A percentile compares a stretch with the other conserved stretches of the same genome.
These are phyloP conservation scores for Echium plantagineum DNA, from an alignment of 257 asterid genomes.

Conservation along the genomic window DNA sequence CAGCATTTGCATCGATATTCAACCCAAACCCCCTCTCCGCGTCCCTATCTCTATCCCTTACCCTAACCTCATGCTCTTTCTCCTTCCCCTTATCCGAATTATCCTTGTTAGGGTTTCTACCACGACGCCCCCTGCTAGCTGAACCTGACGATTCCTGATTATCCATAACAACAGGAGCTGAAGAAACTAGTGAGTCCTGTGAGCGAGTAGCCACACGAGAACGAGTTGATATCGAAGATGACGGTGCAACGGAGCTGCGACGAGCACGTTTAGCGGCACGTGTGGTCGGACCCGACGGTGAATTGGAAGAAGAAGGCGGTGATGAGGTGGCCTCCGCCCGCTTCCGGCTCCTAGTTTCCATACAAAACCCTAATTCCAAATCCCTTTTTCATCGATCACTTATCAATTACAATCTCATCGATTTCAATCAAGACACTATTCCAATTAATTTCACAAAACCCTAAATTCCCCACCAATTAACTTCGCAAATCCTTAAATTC, in stretches of 20 bases:
- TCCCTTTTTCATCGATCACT: no score
- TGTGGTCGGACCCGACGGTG: conserved; percentile 63
- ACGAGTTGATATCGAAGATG: conserved; percentile 49
- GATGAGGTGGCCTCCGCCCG: conserved; percentile 99
- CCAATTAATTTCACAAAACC: conserved; percentile 33
- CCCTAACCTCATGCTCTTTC: conserved; percentile 63
- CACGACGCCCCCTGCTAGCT: conserved; percentile 67
- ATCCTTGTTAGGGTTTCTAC: conserved; percentile 47
- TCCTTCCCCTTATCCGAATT: conserved; percentile 81
- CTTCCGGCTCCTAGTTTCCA: conserved; percentile 99
- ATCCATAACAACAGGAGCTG: conserved; percentile 33
- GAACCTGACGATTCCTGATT: conserved; percentile 67
- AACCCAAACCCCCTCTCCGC: conserved; percentile 55
- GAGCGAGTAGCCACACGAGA: conserved; percentile 47
- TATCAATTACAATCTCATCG: no score
- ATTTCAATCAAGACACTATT: no score
- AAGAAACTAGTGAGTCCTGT: conserved; percentile 3
- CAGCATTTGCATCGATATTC: conserved; percentile 57
- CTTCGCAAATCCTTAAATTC: not conserved
- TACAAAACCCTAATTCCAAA: conserved; percentile 58
- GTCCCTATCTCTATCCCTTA: conserved; percentile 45
- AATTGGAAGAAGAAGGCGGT: conserved; percentile 50
- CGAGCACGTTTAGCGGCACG: conserved; percentile 84
- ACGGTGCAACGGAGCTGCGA: conserved; percentile 5
- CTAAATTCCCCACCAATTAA: not conserved